phyloP scores from a whole-genome alignment of 306 rosid genomes.

The Boehmeria nivea region DNA sequence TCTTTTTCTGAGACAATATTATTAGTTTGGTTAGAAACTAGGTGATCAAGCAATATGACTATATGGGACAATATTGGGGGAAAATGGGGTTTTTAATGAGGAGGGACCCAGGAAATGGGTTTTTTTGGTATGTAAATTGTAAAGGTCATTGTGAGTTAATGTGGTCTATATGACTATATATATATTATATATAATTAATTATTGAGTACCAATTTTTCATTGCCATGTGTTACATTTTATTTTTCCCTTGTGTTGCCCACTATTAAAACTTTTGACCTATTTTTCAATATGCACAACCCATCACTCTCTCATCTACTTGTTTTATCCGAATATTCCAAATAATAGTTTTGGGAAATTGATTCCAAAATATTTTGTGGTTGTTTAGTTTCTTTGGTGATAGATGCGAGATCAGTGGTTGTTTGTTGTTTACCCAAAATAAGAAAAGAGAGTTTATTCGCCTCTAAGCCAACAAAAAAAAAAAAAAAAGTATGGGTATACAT shows the following conservation, averaged over 20 bases:
- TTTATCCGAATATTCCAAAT: not conserved
- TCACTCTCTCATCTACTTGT: not conserved
- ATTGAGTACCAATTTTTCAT: not conserved
- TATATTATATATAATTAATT: slow-evolving; percentile 1
- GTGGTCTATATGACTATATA: slow-evolving; percentile 5
- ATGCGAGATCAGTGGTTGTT: not conserved
- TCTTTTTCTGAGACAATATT: too few relatives aligned
- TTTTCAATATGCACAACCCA: not conserved
- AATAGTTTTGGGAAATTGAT: not conserved
- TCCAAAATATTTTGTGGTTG: not conserved
- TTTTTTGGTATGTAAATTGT: not conserved
- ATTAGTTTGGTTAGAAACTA: too few relatives aligned
- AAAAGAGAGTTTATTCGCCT: too few relatives aligned
- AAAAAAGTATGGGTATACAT: not conserved
- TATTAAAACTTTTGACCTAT: not conserved
- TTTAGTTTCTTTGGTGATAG: not conserved
- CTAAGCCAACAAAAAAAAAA: not conserved
- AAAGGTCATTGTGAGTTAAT: slow-evolving; percentile 1
- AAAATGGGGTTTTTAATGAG: not conserved
- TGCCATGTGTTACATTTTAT: not conserved
- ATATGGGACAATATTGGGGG: too few relatives aligned
- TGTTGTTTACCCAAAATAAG: not conserved
- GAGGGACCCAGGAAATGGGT: not conserved
- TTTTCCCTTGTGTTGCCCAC: not conserved
- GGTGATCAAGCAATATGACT: too few relatives aligned